Evolutionary conservation across 2,329 filamentous ascomycete species (phyloP).

Genomic region (Colletotrichum sojae): DNA sequence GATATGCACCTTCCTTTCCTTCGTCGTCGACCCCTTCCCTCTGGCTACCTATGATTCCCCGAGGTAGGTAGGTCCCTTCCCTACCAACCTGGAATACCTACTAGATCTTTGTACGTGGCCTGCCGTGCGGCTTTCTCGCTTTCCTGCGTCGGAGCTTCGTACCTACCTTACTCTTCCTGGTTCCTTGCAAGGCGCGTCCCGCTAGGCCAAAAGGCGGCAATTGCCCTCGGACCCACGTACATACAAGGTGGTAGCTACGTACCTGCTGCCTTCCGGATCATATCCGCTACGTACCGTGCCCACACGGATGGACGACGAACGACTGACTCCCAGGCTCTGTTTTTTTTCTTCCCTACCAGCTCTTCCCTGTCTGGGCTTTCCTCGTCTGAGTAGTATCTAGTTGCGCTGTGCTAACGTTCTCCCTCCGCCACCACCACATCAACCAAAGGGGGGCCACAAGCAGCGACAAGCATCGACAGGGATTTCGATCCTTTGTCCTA

Average conservation of each 20-base stretch:
- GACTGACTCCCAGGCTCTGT: slow-evolving; percentile 4
- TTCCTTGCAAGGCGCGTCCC: neutral
- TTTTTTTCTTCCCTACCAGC: neutral
- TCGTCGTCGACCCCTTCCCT: too few relatives aligned
- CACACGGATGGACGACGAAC: slow-evolving; percentile 25
- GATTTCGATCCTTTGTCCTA: slow-evolving; percentile 39
- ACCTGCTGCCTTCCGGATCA: slow-evolving; percentile 10
- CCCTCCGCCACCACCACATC: slow-evolving; percentile 40
- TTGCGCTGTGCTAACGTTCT: slow-evolving; percentile 30
- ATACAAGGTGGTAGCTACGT: slow-evolving; percentile 10
- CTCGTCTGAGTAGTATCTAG: neutral
- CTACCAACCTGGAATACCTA: too few relatives aligned
- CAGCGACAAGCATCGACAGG: slow-evolving; percentile 31
- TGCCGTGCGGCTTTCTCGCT: too few relatives aligned
- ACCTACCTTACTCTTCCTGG: slow-evolving; percentile 13
- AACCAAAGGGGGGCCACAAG: slow-evolving; percentile 40
- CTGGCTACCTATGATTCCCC: too few relatives aligned
- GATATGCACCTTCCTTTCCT: too few relatives aligned
- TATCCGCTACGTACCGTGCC: neutral
- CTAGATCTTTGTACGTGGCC: too few relatives aligned
- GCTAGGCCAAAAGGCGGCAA: neutral
- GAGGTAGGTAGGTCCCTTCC: too few relatives aligned
- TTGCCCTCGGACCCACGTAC: too few relatives aligned
- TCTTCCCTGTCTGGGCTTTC: neutral
- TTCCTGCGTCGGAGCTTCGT: slow-evolving; percentile 1